These are phyloP conservation scores for Agrocybe chaxingu DNA, from an alignment of 768 basidiomycete genomes.

Conservation along the genomic window DNA sequence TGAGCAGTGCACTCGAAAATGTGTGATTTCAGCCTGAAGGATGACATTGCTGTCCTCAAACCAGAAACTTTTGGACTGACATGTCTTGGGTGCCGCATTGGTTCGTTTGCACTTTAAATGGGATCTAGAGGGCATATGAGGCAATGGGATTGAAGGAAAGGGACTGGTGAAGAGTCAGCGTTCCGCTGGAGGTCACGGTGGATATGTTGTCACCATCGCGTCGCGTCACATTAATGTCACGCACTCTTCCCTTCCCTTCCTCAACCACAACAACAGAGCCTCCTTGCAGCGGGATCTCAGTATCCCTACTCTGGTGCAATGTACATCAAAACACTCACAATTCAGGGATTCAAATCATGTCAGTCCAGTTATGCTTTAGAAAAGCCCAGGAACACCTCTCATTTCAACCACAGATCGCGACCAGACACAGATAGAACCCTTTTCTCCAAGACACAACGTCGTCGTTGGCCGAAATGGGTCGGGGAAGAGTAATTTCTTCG, in stretches of 20 bases:
- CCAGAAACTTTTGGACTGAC: no score
- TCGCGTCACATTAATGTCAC: neutral
- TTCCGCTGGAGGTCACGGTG: no score
- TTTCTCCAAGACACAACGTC: conserved; percentile 91
- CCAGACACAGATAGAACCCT: conserved; percentile 92
- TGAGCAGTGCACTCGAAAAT: no score
- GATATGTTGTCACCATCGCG: no score
- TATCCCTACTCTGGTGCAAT: conserved; percentile 30
- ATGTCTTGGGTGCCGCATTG: no score
- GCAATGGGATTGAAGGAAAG: no score
- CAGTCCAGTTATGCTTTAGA: conserved; percentile 16
- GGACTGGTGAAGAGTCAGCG: no score
- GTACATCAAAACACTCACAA: conserved; percentile 87
- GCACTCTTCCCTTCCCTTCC: neutral
- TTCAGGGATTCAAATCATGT: conserved; percentile 99
- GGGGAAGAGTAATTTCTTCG: conserved; percentile 99
- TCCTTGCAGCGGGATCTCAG: neutral
- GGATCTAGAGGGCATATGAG: no score
- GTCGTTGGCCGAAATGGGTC: conserved; percentile 97
- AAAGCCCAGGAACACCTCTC: neutral
- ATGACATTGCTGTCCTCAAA: no score
- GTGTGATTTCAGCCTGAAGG: no score
- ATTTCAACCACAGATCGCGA: conserved; percentile 58
- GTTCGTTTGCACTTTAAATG: no score
- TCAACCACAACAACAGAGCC: neutral